Conservation (phyloP, 345 rosid genomes). For the Hevea brasiliensis region DNA sequence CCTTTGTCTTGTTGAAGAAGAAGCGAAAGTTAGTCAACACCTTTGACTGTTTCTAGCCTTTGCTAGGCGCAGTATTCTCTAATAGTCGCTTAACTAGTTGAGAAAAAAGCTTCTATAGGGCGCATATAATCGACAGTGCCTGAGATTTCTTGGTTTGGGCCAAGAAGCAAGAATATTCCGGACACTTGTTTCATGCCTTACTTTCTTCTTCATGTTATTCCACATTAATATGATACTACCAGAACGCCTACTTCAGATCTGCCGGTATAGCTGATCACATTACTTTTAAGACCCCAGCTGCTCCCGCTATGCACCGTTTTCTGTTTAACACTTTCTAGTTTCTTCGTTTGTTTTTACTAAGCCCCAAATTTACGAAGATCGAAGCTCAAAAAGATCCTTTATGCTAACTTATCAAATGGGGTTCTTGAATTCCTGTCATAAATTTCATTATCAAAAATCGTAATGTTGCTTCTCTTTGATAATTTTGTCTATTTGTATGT, state of each 20-base stretch:
- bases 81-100: neutral
- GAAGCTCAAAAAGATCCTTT: no score
- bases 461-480: no score
- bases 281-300: no score
- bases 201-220: slow-evolving; percentile 18
- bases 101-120: neutral
- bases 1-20: no score
- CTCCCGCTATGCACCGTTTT: no score
- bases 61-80: no score
- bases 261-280: neutral
- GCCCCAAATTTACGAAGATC: no score
- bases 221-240: neutral
- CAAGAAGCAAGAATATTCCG: slow-evolving; percentile 11
- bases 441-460: neutral
- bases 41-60: neutral
- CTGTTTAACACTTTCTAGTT: neutral
- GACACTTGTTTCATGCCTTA: neutral
- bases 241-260: slow-evolving; percentile 20
- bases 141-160: slow-evolving; percentile 11
- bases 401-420: no score
- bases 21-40: neutral
- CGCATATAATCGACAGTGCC: slow-evolving; percentile 10
- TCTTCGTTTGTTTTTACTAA: no score
- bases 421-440: neutral
- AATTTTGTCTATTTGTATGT: no score